Evolutionary conservation across 176 grass and related monocot species (phyloP), one percentile per base, ranked within the genome.

Genomic region (Carex myosuroides): DNA sequence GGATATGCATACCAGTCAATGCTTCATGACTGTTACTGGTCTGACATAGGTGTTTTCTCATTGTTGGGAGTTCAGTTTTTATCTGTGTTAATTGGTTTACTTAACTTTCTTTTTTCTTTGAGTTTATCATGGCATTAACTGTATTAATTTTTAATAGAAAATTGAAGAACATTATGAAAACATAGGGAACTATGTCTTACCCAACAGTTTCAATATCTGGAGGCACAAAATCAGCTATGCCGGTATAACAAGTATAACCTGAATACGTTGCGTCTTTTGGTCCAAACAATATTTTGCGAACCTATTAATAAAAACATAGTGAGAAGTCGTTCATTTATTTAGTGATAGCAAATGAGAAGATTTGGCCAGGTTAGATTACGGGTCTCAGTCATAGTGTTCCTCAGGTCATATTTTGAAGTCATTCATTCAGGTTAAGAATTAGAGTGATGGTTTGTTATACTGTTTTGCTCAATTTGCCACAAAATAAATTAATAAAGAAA

Each of bases 241-340:
- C 93, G 35, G 96, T 98, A 84, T 98, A 98, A 89, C 93, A 98
- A 83, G 93, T 98, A 85, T 98, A 98, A 20, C 81, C 96, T 60
- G 96, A 95, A 93, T 95, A 98, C 56, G 91, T 85, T 54, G 92
- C 93, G 4, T 98, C 91, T 46, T 85, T 85, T 13, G 84, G 59
- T 71, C 96, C 93, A 8, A 98, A 93, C 68, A 98, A 78, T 22
- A 85, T 79, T 87, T 91, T 91, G 85, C 96, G 90, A 79, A 98
- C 96, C 93, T 98, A 91, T 86, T 52, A 75, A 85, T 5, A 70
- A 26, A 83, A 88, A 2, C 29, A 77, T 84, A 73, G 48, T 10
- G 8, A 13, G n/a, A 57, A 58, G 35, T 37, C 16, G 29, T 63
- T 18, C 6, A 16, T 46, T 70, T 41, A 18, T 8, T 14, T 70